Evolutionary conservation across 148 eudicot genomes (phyloP).

Genomic region (Pharnaceum exiguum): DNA sequence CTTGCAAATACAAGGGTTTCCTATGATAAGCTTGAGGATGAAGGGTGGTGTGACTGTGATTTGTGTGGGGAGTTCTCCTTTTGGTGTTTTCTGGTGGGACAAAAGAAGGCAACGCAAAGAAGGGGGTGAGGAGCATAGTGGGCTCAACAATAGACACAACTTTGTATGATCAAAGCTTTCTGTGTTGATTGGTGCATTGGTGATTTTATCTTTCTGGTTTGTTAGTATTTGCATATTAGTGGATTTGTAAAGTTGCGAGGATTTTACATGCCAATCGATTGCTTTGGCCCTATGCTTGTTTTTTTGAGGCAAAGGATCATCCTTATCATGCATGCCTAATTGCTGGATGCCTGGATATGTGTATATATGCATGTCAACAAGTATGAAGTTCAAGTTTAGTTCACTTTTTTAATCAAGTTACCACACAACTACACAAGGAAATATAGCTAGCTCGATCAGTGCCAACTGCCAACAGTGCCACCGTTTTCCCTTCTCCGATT

Average conservation of each 20-base stretch:
- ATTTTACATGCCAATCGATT: slow-evolving; percentile 21
- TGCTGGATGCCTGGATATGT: background rate
- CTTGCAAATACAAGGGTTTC: background rate
- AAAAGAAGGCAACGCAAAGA: slow-evolving; percentile 3
- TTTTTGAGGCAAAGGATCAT: slow-evolving; percentile 6
- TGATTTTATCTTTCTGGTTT: background rate
- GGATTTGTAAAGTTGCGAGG: slow-evolving; percentile 17
- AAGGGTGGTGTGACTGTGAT: slow-evolving; percentile 4
- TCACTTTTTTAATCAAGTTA: background rate
- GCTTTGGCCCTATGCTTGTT: slow-evolving; percentile 1
- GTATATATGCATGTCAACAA: slow-evolving; percentile 6
- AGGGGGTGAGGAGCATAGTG: slow-evolving; percentile 15
- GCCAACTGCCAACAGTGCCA: too few relatives aligned
- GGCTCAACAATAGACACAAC: slow-evolving; percentile 34
- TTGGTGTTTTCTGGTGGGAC: slow-evolving; percentile 5
- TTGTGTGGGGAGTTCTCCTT: background rate
- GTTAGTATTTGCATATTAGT: slow-evolving; percentile 16
- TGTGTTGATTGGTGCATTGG: slow-evolving; percentile 22
- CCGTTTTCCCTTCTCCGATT: too few relatives aligned
- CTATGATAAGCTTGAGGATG: slow-evolving; percentile 1
- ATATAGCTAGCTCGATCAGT: too few relatives aligned
- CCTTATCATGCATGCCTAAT: slow-evolving; percentile 25
- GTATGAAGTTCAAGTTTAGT: background rate
- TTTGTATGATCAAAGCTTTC: slow-evolving; percentile 34
- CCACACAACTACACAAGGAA: too few relatives aligned